Percentiles rank a stretch among this genome's conserved stretches.
phyloP scores from a whole-genome alignment of 73 alveolate genomes.

The Tetrahymena malaccensis region DNA sequence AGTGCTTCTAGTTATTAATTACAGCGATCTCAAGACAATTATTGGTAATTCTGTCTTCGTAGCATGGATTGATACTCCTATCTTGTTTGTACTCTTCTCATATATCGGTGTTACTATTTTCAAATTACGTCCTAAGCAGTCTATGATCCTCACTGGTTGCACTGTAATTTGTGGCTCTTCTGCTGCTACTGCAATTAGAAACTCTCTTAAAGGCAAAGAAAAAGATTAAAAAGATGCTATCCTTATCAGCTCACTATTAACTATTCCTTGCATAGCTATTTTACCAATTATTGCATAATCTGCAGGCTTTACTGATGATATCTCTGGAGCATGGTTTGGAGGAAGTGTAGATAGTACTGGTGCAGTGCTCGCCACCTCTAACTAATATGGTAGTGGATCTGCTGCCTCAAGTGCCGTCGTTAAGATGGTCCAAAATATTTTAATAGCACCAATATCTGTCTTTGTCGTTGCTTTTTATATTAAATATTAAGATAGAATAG shows the following conservation, averaged over 20 bases:
- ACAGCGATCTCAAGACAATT: not conserved
- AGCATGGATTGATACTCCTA: not conserved
- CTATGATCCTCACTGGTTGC: not conserved
- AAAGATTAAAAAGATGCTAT: not conserved
- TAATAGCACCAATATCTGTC: not conserved
- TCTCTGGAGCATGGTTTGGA: not conserved
- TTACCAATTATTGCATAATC: not conserved
- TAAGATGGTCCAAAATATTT: not conserved
- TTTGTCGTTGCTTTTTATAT: not conserved
- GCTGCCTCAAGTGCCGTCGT: not conserved
- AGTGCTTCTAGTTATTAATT: not conserved
- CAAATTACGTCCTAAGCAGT: not conserved
- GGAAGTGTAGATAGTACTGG: not conserved
- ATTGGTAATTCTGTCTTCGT: not conserved
- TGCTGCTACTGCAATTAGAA: not conserved
- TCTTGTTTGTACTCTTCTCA: not conserved
- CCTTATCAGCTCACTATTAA: not conserved
- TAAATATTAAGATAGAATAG: not conserved
- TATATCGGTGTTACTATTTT: not conserved
- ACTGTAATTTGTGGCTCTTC: not conserved
- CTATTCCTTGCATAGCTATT: not conserved
- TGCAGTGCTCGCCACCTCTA: not conserved
- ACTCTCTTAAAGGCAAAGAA: not conserved
- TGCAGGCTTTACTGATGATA: not conserved
- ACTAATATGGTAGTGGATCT: not conserved